phyloP scores from a whole-genome alignment of 257 asterid species.

The Orobanche coerulescens region DNA sequence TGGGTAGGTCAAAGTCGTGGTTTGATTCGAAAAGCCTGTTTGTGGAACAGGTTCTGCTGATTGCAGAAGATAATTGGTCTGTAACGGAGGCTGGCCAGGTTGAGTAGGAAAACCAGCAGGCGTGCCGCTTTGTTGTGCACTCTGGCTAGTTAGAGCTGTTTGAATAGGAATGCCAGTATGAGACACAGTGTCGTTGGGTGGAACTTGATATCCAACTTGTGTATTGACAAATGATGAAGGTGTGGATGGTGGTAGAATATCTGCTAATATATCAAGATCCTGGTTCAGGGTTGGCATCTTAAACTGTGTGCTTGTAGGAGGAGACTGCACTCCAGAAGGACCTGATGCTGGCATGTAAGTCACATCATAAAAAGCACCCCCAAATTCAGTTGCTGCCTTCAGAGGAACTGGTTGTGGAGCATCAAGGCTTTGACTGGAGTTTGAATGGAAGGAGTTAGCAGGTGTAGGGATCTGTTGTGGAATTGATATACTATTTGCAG shows the following conservation, averaged over 20 bases:
- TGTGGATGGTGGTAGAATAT: conserved; percentile 78
- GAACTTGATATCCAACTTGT: conserved; percentile 33
- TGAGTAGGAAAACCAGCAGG: conserved; percentile 44
- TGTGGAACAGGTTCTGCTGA: conserved; percentile 28
- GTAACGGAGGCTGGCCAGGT: conserved; percentile 38
- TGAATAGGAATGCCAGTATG: conserved; percentile 36
- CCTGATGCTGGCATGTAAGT: conserved; percentile 26
- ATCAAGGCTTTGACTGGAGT: conserved; percentile 35
- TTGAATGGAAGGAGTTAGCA: conserved; percentile 32
- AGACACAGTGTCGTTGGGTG: conserved; percentile 30
- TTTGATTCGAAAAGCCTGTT: conserved; percentile 28
- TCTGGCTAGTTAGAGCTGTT: conserved; percentile 27
- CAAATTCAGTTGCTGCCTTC: conserved; percentile 33
- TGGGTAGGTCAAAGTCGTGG: conserved; percentile 33
- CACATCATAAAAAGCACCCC: conserved; percentile 33
- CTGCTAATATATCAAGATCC: conserved; percentile 80
- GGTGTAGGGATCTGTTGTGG: conserved; percentile 35
- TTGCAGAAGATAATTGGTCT: conserved; percentile 37
- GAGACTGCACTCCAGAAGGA: conserved; percentile 29
- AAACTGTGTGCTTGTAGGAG: conserved; percentile 36
- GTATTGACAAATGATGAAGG: conserved; percentile 33
- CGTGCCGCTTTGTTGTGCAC: conserved; percentile 30
- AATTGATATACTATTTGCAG: conserved; percentile 32
- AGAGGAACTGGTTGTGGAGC: conserved; percentile 36
- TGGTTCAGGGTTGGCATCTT: conserved; percentile 38